Evolutionary conservation across 768 basidiomycete species (phyloP).

Genomic region (Phanerochaete sordida): DNA sequence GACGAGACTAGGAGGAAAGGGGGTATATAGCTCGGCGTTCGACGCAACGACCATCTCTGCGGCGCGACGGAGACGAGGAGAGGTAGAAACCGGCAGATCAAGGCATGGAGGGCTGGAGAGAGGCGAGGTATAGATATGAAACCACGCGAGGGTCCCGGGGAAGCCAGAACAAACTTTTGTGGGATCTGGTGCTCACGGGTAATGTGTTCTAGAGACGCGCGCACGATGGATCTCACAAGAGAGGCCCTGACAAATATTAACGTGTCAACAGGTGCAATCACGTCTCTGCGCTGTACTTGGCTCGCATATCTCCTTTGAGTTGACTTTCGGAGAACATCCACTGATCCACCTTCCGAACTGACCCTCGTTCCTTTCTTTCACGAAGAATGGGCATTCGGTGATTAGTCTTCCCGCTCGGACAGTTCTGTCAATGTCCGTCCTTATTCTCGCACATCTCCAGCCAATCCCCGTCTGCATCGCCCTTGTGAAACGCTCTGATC

Average conservation of each 20-base stretch:
- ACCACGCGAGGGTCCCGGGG: slow-evolving; percentile 27
- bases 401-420: background rate
- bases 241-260: slow-evolving; percentile 24
- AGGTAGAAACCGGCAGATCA: slow-evolving; percentile 23
- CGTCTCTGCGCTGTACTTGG: slow-evolving; percentile 10
- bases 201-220: slow-evolving; percentile 20
- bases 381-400: background rate
- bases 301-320: slow-evolving; percentile 6
- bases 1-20: slow-evolving; percentile 48
- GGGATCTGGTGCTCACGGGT: slow-evolving; percentile 16
- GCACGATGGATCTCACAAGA: slow-evolving; percentile 27
- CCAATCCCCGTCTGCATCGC: background rate
- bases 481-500: background rate
- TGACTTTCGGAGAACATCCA: background rate
- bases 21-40: slow-evolving; percentile 53
- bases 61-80: slow-evolving; percentile 19
- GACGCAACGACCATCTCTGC: slow-evolving; percentile 53
- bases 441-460: slow-evolving; percentile 1
- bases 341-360: slow-evolving; percentile 1
- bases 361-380: background rate
- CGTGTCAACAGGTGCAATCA: slow-evolving; percentile 14
- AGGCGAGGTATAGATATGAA: slow-evolving; percentile 27
- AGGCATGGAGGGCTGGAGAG: slow-evolving; percentile 27
- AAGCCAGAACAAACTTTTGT: slow-evolving; percentile 26
- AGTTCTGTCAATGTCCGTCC: background rate